Base-by-base conservation (phyloP, 805 yeast genomes). In the Priceomyces medius region DNA sequence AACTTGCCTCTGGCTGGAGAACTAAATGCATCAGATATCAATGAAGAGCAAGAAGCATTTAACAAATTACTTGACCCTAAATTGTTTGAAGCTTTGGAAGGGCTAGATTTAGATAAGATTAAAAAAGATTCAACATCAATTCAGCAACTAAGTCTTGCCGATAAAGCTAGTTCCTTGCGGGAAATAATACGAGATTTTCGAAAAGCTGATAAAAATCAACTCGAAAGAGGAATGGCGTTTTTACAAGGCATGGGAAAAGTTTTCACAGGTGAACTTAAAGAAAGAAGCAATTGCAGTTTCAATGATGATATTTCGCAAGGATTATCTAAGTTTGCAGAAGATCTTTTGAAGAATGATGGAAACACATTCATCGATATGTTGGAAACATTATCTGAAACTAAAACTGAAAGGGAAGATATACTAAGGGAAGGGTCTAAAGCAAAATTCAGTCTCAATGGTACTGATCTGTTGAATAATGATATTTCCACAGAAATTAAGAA, bases 311-410 rank as follows among this genome's bases (percentile, higher is more conserved):
- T 60, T 24, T 45, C 58, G 12, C 51, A 51, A 37, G 64, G 62
- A 12, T 50, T 64, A 26, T 55, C 62, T 3, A 56, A 44, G 26
- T 63, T 89, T 32, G 93, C 96, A 0, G 95, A 88, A 49, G 95
- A 88, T 54, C 61, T 89, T 20, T 71, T 88, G 51, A 79, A 78
- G 50, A 83, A 82, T 55, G 87, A 85, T 47, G 96, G 95, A n/a
- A 75, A 76, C 47, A 77, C 81, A 31, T 86, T 88, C 48, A 74
- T 88, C 23, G 83, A 83, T 48, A 82, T 87, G 74, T 83, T 89
- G 79, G 95, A 88, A 58, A 75, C 80, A 40, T 67, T 86, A 34
- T 86, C 88, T 3, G 75, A 76, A 43, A 73, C 80, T 51, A 68
- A 60, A 58, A 54, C 45, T 31, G 64, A 52, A 37, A 50, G 61